Conservation (phyloP, 805 yeast genomes). For the Geotrichum ghanense region DNA sequence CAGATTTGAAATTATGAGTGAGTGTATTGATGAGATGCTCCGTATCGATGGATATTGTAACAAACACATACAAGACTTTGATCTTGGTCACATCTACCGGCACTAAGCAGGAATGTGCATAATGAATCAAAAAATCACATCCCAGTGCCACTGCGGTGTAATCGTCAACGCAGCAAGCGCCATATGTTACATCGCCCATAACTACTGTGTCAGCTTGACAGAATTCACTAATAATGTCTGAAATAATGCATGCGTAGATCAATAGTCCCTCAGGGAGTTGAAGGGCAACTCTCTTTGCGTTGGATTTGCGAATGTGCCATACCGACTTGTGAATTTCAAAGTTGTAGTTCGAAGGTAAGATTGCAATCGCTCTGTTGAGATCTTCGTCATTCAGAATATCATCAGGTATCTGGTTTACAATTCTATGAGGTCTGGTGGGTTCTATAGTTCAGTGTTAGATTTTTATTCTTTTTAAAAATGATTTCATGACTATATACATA, state of each 20-base stretch:
- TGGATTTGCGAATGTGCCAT: constrained; percentile 73
- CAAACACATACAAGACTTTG: constrained; percentile 90
- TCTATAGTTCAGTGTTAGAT: constrained; percentile 8
- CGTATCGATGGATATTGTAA: constrained; percentile 83
- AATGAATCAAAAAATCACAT: constrained; percentile 91
- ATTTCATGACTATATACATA: neutral
- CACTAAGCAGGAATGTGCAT: constrained; percentile 94
- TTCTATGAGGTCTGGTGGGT: constrained; percentile 22
- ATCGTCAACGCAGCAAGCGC: constrained; percentile 97
- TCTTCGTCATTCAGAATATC: constrained; percentile 74
- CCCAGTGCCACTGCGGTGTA: constrained; percentile 86
- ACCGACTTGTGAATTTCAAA: constrained; percentile 93
- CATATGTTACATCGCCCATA: constrained; percentile 98
- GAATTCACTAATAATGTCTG: constrained; percentile 88
- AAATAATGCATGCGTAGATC: constrained; percentile 76
- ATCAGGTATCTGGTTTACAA: constrained; percentile 78
- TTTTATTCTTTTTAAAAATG: too few species aligned
- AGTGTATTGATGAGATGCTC: constrained; percentile 70
- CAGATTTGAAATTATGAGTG: constrained; percentile 51
- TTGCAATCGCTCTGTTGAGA: constrained; percentile 67
- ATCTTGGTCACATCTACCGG: constrained; percentile 88
- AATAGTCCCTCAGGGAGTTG: constrained; percentile 97
- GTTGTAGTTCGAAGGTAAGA: constrained; percentile 84
- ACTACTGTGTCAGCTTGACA: constrained; percentile 76
- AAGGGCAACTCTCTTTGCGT: constrained; percentile 75